phyloP scores from a whole-genome alignment of 1,284 basidiomycete genomes.

The Phaffia rhodozyma region DNA sequence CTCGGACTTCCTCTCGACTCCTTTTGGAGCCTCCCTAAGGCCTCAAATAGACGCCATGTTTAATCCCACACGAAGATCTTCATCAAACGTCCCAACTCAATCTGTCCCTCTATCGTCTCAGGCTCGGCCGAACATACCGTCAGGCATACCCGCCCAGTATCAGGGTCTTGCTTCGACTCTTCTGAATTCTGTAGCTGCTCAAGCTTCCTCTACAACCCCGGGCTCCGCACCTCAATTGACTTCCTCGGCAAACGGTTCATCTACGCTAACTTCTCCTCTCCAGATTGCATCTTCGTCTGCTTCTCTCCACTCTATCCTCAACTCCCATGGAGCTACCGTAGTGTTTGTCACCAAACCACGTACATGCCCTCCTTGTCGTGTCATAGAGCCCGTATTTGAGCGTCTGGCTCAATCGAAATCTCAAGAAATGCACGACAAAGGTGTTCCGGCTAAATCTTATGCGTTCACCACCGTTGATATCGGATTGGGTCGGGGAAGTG shows the following conservation, averaged over 20 bases:
- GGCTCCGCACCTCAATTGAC: slow-evolving; percentile 27
- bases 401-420: slow-evolving; percentile 35
- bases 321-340: slow-evolving; percentile 44
- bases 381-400: slow-evolving; percentile 53
- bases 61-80: slow-evolving; percentile 28
- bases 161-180: slow-evolving; percentile 48
- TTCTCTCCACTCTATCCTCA: slow-evolving; percentile 44
- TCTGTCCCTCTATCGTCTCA: slow-evolving; percentile 9
- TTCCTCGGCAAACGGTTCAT: slow-evolving; percentile 25
- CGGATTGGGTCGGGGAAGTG: slow-evolving; percentile 49
- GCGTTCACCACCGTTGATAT: slow-evolving; percentile 73
- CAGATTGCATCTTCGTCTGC: slow-evolving; percentile 47
- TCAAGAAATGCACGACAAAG: slow-evolving; percentile 35
- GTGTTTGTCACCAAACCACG: slow-evolving; percentile 54
- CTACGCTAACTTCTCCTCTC: slow-evolving; percentile 49
- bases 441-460: slow-evolving; percentile 31
- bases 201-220: slow-evolving; percentile 37
- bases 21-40: slow-evolving; percentile 71
- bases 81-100: not conserved
- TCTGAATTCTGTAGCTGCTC: slow-evolving; percentile 51
- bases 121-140: slow-evolving; percentile 21
- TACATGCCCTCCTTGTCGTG: slow-evolving; percentile 50
- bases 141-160: slow-evolving; percentile 37
- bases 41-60: slow-evolving; percentile 85
- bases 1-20: slow-evolving; percentile 76